A percentile compares a stretch with the other conserved stretches of the same genome.
phyloP scores from a whole-genome alignment of 495 filamentous ascomycete species.

The Cryomyces minteri region DNA sequence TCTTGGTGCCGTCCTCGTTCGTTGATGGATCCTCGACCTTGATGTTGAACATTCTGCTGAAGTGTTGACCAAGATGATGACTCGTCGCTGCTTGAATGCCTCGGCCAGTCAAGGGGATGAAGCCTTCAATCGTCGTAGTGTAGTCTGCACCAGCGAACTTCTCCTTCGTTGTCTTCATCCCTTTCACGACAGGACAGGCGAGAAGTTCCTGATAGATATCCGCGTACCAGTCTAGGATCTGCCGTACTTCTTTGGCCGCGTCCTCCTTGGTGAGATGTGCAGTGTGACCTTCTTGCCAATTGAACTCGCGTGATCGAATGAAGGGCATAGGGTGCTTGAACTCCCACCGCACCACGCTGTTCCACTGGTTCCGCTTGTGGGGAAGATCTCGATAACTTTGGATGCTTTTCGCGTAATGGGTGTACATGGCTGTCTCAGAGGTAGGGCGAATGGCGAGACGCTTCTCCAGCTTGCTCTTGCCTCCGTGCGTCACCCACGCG shows the following conservation, averaged over 20 bases:
- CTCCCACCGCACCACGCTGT: conserved; percentile 94
- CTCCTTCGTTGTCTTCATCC: conserved; percentile 82
- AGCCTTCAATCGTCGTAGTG: conserved; percentile 89
- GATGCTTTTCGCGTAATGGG: conserved; percentile 95
- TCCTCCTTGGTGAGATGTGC: conserved; percentile 66
- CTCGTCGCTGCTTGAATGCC: conserved; percentile 93
- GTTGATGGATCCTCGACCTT: conserved; percentile 77
- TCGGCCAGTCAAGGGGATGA: conserved; percentile 82
- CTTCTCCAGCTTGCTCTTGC: conserved; percentile 78
- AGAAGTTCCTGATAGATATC: conserved; percentile 82
- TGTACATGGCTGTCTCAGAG: conserved; percentile 85
- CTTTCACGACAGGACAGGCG: conserved; percentile 82
- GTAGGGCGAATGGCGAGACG: conserved; percentile 93
- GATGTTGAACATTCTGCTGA: conserved; percentile 97
- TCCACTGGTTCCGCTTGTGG: conserved; percentile 90
- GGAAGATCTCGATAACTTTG: conserved; percentile 85
- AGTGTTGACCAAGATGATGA: conserved; percentile 91
- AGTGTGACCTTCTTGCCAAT: conserved; percentile 98
- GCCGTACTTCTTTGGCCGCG: conserved; percentile 66
- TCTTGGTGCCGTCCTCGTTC: conserved; percentile 49
- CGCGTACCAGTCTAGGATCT: conserved; percentile 88
- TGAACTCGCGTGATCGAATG: conserved; percentile 78
- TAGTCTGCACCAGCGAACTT: conserved; percentile 94
- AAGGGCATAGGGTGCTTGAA: conserved; percentile 95
- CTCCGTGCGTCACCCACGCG: conserved; percentile 85